Conservation (phyloP, 108 stramenopile species). For the Discostella pseudostelligera region DNA sequence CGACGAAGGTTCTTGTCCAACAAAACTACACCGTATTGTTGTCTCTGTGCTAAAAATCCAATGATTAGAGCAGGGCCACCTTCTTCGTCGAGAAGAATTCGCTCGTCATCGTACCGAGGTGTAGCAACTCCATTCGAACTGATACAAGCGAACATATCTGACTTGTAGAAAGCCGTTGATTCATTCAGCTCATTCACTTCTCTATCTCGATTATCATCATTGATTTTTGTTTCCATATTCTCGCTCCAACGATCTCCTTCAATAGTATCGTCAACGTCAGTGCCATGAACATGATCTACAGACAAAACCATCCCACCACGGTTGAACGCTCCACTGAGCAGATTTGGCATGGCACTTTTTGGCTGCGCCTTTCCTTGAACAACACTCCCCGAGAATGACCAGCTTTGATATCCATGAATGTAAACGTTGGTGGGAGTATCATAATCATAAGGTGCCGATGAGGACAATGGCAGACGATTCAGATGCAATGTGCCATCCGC, state of each 20-base stretch:
- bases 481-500: conserved; percentile 65
- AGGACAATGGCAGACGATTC: conserved; percentile 12
- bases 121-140: conserved; percentile 51
- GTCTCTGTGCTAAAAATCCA: conserved; percentile 84
- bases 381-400: conserved; percentile 81
- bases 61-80: conserved; percentile 84
- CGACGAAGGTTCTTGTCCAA: conserved; percentile 54
- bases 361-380: conserved; percentile 74
- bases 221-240: conserved; percentile 2
- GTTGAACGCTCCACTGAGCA: conserved; percentile 79
- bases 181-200: conserved; percentile 27
- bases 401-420: conserved; percentile 84
- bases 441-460: conserved; percentile 33
- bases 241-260: conserved; percentile 28
- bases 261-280: neutral
- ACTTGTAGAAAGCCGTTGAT: conserved; percentile 56
- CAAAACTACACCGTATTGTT: conserved; percentile 79
- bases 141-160: conserved; percentile 84
- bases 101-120: conserved; percentile 26
- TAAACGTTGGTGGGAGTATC: conserved; percentile 73
- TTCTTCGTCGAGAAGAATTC: conserved; percentile 67
- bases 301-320: conserved; percentile 53
- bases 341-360: conserved; percentile 67
- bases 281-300: conserved; percentile 9
- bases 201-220: neutral